Conservation (phyloP, 495 filamentous ascomycete species). For the Hypoxylon fuscum region DNA sequence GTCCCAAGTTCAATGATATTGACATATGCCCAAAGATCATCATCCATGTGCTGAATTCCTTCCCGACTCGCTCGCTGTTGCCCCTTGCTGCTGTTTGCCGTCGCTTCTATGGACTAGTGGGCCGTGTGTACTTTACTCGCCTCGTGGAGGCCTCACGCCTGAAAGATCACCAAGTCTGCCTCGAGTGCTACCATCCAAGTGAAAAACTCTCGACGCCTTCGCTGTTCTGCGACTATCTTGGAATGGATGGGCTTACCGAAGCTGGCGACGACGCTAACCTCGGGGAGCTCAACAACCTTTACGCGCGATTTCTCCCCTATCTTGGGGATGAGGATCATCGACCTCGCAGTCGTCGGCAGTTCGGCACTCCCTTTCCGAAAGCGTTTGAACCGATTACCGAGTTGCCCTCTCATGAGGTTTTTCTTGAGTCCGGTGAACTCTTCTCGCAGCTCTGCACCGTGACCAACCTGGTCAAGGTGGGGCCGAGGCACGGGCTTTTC, state of each 20-base stretch:
- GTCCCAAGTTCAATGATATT: conserved; percentile 22
- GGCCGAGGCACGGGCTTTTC: conserved; percentile 66
- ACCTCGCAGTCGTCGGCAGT: conserved; percentile 43
- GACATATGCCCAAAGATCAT: conserved; percentile 64
- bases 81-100: conserved; percentile 67
- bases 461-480: conserved; percentile 73
- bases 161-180: conserved; percentile 69
- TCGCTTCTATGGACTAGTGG: conserved; percentile 71
- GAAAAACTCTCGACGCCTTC: conserved; percentile 73
- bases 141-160: conserved; percentile 65
- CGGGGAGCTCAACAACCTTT: conserved; percentile 49
- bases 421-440: conserved; percentile 71
- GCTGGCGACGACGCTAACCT: conserved; percentile 49
- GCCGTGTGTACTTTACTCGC: conserved; percentile 73
- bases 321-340: conserved; percentile 54
- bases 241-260: conserved; percentile 61
- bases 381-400: conserved; percentile 40
- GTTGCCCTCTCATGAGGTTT: conserved; percentile 64
- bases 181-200: conserved; percentile 81
- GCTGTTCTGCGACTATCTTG: conserved; percentile 73
- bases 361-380: conserved; percentile 21
- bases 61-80: conserved; percentile 69
- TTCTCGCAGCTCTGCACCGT: conserved; percentile 76
- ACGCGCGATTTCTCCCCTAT: conserved; percentile 69
- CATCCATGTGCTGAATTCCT: conserved; percentile 66